Base-by-base conservation (phyloP, 768 basidiomycete species). In the Cyclocybe cylindracea region DNA sequence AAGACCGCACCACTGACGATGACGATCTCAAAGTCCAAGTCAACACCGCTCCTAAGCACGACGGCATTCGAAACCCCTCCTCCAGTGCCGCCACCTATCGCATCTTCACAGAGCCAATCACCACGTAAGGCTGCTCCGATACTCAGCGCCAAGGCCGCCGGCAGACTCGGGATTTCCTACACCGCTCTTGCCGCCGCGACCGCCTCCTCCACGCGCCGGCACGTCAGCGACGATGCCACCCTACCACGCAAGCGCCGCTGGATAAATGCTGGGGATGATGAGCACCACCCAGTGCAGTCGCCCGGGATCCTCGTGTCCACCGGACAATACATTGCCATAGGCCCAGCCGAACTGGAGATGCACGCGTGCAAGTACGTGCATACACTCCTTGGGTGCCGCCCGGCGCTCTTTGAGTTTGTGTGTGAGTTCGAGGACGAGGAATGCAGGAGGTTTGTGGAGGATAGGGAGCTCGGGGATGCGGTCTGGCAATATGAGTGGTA, bases 291-390 rank as follows among this genome's bases (percentile, higher is more conserved):
- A 0, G 61, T 75, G 40, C 86, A 87, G 62, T 83, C 84, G 1
- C 77, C 84, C 5, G 88, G 89, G 1, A 66, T 90, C 6, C 61
- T 89, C 18, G 67, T 88, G 33, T 80, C 72, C 75, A 83, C 80
- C 6, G 68, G 75, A 19, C 81, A 78, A 5, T 86, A 85, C 63
- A 71, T 89, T 41, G 78, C 85, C 1, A 69, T 86, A 57, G 49
- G 74, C 0, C 75, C 86, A 18, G 61, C 65, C 3, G 87, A 87
- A 61, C 71, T 90, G 33, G 88, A 90, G 70, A 83, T 87, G 83
- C 85, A 89, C 59, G 76, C 82, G n/a, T 85, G 83, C 69, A 86
- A 83, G 67, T 76, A 84, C 61, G 68, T 89, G 44, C 85, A 90
- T 61, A 75, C 76, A 5, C 63, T 91, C 2, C 70, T 91, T 19